Evolutionary conservation across 2,329 filamentous ascomycete genomes (phyloP).

Genomic region (Hypomyces rosellus): DNA sequence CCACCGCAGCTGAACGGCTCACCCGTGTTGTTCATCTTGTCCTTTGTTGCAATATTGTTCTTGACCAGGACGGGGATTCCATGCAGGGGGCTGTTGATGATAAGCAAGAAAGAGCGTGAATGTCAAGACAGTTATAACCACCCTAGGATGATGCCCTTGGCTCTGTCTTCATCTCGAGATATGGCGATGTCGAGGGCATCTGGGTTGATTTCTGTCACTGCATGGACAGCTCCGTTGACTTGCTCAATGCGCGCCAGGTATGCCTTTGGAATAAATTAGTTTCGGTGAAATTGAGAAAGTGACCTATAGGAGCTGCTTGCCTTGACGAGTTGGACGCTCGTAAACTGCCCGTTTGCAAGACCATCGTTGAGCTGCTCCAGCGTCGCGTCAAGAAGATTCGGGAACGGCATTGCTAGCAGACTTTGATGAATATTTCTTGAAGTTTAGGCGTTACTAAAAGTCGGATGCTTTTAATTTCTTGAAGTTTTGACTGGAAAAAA

Average conservation of each 20-base stretch:
- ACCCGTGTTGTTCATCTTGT: conserved; percentile 51
- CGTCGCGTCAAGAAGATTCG: conserved; percentile 26
- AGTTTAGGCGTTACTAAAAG: too few species aligned
- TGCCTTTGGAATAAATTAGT: conserved; percentile 18
- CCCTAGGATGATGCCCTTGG: conserved; percentile 20
- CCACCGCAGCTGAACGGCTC: neutral
- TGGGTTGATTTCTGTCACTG: conserved; percentile 30
- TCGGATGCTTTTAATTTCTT: too few species aligned
- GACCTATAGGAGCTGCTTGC: conserved; percentile 2
- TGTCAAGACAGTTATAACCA: neutral
- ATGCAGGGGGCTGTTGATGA: conserved; percentile 40
- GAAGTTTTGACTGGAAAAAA: too few species aligned
- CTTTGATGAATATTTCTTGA: neutral
- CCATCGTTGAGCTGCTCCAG: conserved; percentile 27
- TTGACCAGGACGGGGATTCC: conserved; percentile 61
- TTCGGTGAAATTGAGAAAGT: neutral
- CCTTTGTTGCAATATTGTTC: conserved; percentile 57
- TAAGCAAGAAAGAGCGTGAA: neutral
- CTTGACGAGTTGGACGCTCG: conserved; percentile 30
- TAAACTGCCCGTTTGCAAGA: conserved; percentile 26
- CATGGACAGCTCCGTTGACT: conserved; percentile 20
- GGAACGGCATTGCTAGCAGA: conserved; percentile 16
- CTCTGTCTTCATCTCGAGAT: conserved; percentile 26
- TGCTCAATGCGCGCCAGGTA: conserved; percentile 22
- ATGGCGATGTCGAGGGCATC: conserved; percentile 28